Conservation (phyloP, 1,284 basidiomycete species). For the Moesziomyces sp. region DNA sequence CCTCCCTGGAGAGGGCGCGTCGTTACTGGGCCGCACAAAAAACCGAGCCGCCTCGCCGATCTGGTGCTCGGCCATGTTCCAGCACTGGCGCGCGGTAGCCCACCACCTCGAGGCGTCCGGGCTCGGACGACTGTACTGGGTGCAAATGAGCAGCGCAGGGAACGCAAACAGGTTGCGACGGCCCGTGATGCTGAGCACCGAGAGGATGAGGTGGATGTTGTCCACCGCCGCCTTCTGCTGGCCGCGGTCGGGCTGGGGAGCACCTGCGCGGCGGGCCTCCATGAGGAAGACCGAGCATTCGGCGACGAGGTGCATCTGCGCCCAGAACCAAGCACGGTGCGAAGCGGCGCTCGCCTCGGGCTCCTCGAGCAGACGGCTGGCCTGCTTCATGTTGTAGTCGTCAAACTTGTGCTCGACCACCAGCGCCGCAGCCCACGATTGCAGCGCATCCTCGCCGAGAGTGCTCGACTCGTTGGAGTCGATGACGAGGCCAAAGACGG, state of each 20-base stretch:
- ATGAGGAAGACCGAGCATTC: constrained; percentile 71
- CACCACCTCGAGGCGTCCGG: constrained; percentile 46
- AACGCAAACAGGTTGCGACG: constrained; percentile 49
- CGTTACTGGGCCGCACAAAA: constrained; percentile 44
- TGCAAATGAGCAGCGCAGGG: constrained; percentile 46
- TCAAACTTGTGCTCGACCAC: constrained; percentile 69
- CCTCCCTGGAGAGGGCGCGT: constrained; percentile 35
- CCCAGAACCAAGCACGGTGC: constrained; percentile 69
- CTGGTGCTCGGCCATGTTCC: constrained; percentile 41
- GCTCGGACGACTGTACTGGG: constrained; percentile 40
- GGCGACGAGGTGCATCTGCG: constrained; percentile 70
- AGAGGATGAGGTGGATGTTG: constrained; percentile 50
- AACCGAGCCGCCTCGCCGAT: constrained; percentile 36
- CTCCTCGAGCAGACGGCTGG: constrained; percentile 65
- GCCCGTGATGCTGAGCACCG: constrained; percentile 42
- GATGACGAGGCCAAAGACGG: constrained; percentile 68
- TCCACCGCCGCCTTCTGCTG: constrained; percentile 45
- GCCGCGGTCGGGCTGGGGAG: constrained; percentile 25
- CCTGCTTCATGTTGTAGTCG: constrained; percentile 68
- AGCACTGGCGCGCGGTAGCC: constrained; percentile 48
- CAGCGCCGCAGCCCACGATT: constrained; percentile 69
- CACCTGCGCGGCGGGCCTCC: constrained; percentile 60
- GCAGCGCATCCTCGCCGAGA: constrained; percentile 35
- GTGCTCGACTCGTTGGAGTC: constrained; percentile 35
- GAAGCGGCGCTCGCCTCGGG: constrained; percentile 53